Conservation (phyloP, 2,329 filamentous ascomycete species). For the Trichoderma atrobrunneum region DNA sequence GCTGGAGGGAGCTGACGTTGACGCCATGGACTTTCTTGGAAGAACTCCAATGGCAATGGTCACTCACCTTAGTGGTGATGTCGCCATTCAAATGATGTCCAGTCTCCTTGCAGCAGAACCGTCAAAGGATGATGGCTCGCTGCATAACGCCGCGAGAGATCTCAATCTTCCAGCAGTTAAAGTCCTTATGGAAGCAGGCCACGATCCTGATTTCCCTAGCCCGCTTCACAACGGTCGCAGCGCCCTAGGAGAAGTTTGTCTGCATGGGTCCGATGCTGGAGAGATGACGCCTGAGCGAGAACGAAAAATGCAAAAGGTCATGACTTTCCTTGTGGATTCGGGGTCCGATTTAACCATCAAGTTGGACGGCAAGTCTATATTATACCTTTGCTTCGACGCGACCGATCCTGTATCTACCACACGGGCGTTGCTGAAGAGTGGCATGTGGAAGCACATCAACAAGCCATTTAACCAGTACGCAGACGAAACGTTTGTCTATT, state of each 20-base stretch:
- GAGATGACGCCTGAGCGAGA: slow-evolving; percentile 47
- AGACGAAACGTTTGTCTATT: slow-evolving; percentile 56
- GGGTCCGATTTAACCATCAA: slow-evolving; percentile 56
- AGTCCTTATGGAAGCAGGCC: slow-evolving; percentile 56
- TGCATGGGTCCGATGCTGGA: slow-evolving; percentile 49
- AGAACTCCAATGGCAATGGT: slow-evolving; percentile 61
- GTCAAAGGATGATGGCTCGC: slow-evolving; percentile 60
- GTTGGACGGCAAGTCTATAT: slow-evolving; percentile 55
- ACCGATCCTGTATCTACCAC: slow-evolving; percentile 53
- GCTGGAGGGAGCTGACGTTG: slow-evolving; percentile 57
- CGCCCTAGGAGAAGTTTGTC: slow-evolving; percentile 62
- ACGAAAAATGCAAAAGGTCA: slow-evolving; percentile 55
- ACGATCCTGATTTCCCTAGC: slow-evolving; percentile 64
- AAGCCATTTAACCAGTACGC: slow-evolving; percentile 55
- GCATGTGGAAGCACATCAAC: slow-evolving; percentile 64
- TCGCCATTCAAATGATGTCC: slow-evolving; percentile 53
- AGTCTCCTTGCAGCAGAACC: slow-evolving; percentile 55
- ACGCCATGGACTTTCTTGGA: slow-evolving; percentile 54
- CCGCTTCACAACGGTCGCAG: slow-evolving; percentile 60
- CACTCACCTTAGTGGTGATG: slow-evolving; percentile 52
- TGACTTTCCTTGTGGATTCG: slow-evolving; percentile 54
- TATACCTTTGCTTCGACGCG: slow-evolving; percentile 60
- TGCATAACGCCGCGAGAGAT: slow-evolving; percentile 62
- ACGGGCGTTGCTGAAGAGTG: slow-evolving; percentile 58
- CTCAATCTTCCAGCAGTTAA: slow-evolving; percentile 56